A percentile compares a stretch with the other conserved stretches of the same genome.
phyloP scores from a whole-genome alignment of 2,329 filamentous ascomycete genomes.

The Macrophomina tecta region DNA sequence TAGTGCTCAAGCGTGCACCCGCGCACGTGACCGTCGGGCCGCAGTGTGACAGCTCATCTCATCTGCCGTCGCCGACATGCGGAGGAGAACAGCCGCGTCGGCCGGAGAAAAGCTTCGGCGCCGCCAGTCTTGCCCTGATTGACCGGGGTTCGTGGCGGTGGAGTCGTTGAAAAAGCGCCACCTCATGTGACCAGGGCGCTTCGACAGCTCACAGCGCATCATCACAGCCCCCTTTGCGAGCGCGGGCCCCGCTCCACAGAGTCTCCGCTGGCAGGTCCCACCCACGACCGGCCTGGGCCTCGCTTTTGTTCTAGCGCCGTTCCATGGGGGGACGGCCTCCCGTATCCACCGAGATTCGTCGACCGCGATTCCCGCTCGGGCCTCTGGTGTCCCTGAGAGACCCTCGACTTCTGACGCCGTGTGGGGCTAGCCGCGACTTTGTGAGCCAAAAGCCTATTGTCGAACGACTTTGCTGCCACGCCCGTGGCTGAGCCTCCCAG shows the following conservation, averaged over 20 bases:
- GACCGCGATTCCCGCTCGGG: conserved; percentile 12
- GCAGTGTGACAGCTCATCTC: conserved; percentile 16
- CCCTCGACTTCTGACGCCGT: conserved; percentile 16
- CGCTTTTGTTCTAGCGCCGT: conserved; percentile 24
- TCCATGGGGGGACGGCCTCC: conserved; percentile 16
- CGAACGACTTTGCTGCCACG: conserved; percentile 21
- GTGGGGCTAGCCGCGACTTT: conserved; percentile 22
- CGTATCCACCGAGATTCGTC: conserved; percentile 25
- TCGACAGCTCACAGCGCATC: conserved; percentile 11
- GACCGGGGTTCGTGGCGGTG: conserved; percentile 2
- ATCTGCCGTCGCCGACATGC: not conserved
- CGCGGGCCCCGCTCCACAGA: conserved; percentile 8
- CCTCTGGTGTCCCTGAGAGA: conserved; percentile 19
- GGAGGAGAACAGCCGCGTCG: not conserved
- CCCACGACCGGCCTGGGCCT: conserved; percentile 20
- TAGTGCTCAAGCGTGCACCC: not conserved
- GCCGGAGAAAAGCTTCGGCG: conserved; percentile 14
- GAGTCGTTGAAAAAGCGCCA: conserved; percentile 23
- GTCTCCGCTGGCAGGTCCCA: conserved; percentile 22
- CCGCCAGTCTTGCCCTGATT: not conserved
- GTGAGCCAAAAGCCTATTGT: conserved; percentile 22
- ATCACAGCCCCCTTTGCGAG: conserved; percentile 13
- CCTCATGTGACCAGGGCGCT: conserved; percentile 25
- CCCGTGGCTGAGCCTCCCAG: conserved; percentile 19
- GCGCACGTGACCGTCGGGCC: conserved; percentile 2